Conservation (phyloP, 805 yeast genomes). For the Ogataea sp. region DNA sequence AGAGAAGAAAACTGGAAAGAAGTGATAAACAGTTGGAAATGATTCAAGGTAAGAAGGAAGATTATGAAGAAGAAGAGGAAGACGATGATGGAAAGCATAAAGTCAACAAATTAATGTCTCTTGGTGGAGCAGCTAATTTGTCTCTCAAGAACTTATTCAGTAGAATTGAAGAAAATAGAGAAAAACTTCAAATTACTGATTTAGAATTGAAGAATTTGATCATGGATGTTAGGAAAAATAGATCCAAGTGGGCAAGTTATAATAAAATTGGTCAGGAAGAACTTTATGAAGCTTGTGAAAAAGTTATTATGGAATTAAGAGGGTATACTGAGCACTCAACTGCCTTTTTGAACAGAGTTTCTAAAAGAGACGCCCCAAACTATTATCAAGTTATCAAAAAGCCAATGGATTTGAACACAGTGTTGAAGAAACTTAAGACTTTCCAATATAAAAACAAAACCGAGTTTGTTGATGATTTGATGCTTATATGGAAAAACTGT, state of each 20-base stretch:
- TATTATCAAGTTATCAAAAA: conserved; percentile 81
- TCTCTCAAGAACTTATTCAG: conserved; percentile 74
- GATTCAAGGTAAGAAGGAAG: conserved; percentile 13
- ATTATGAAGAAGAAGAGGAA: conserved; percentile 7
- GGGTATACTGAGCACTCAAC: conserved; percentile 95
- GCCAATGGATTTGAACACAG: conserved; percentile 96
- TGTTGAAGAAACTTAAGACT: conserved; percentile 77
- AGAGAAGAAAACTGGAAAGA: conserved; percentile 70
- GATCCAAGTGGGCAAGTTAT: conserved; percentile 98
- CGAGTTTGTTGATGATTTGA: conserved; percentile 90
- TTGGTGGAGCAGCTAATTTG: conserved; percentile 63
- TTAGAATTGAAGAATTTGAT: conserved; percentile 76
- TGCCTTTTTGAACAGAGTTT: conserved; percentile 91
- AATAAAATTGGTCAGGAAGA: conserved; percentile 96
- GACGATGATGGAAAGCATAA: conserved; percentile 18
- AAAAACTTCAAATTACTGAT: conserved; percentile 68
- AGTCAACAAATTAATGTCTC: conserved; percentile 21
- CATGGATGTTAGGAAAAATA: conserved; percentile 86
- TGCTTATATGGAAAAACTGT: conserved; percentile 95
- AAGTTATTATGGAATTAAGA: conserved; percentile 82
- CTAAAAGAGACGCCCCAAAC: conserved; percentile 96
- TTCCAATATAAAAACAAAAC: conserved; percentile 78
- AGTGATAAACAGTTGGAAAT: conserved; percentile 63
- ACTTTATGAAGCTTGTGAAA: conserved; percentile 93
- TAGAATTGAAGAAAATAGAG: conserved; percentile 72